Percentiles rank a stretch among this genome's conserved stretches.
Evolutionary conservation across 352 stramenopile species (phyloP).

Genomic region (Globisporangium camurandrum): DNA sequence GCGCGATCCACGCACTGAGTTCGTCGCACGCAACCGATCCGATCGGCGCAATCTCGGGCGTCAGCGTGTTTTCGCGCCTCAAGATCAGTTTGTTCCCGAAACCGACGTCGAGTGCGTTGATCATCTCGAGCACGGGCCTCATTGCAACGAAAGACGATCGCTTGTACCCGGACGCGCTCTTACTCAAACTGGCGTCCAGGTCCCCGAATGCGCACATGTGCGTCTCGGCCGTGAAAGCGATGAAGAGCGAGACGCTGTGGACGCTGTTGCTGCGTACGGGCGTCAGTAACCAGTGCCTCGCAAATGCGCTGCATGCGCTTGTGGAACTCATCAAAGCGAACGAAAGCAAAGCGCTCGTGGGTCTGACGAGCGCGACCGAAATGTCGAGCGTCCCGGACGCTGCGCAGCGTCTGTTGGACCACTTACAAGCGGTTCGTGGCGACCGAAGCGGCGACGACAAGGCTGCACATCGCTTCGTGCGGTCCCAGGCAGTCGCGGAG

Average conservation of each 20-base stretch:
- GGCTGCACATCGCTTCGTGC: too few relatives aligned
- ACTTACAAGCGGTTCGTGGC: conserved; percentile 6
- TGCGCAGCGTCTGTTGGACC: background rate
- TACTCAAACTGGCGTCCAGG: conserved; percentile 51
- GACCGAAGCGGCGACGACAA: conserved; percentile 14
- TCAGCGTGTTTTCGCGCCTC: conserved; percentile 26
- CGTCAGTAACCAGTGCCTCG: conserved; percentile 33
- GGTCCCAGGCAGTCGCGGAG: conserved; percentile 9
- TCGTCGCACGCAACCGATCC: conserved; percentile 34
- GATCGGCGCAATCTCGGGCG: conserved; percentile 1
- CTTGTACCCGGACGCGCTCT: conserved; percentile 56
- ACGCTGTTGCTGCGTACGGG: conserved; percentile 42
- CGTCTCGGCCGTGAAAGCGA: conserved; percentile 38
- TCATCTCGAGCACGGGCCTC: conserved; percentile 57
- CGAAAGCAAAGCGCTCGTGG: conserved; percentile 32
- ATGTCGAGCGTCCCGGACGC: conserved; percentile 3
- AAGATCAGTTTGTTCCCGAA: conserved; percentile 62
- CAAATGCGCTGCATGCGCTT: conserved; percentile 21
- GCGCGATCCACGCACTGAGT: conserved; percentile 58
- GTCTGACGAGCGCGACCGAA: conserved; percentile 18
- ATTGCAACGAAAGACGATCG: conserved; percentile 70
- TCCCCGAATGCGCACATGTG: conserved; percentile 38
- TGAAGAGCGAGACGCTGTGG: conserved; percentile 53
- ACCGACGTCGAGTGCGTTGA: conserved; percentile 32
- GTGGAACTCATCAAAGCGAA: conserved; percentile 26